Evolutionary conservation across 202 grass and related monocot genomes (phyloP), one percentile per base, ranked within the genome.

Genomic region (Zoysia matrella): DNA sequence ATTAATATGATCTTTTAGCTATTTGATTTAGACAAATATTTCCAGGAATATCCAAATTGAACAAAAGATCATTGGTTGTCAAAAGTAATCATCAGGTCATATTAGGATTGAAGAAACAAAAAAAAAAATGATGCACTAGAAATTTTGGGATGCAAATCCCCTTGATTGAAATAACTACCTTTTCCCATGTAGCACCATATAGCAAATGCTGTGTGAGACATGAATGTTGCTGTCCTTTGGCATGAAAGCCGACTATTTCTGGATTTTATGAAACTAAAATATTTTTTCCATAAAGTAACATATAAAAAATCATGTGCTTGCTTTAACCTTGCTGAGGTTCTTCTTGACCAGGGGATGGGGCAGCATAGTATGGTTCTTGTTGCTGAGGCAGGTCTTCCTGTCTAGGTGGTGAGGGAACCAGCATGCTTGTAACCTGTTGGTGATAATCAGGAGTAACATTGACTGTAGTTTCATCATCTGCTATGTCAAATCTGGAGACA

Each of bases 401-500:
- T 40, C 42, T 83, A 78, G 74, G 83, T 51, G 88, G 88, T 22
- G 90, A 93, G 64, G 86, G 88, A 75, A 82, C 10, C 41, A 93
- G 78, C 16, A 39, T 83, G 76, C 81, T 87, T 60, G 86, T 86
- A 81, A 89, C 81, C 41, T 91, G 69, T 70, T 74, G 83, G 60
- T 89, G 69, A 52, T 77, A 85, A 49, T 86, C 79, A 39, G 83
- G 85, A 73, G 73, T 89, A 57, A 91, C 49, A 85, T 94, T 83
- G 57, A 94, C 64, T 13, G 82, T 91, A 2, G 83, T 91, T 15
- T 94, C 95, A 50, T 98, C 95, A 80, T 93, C 92, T 87, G 89
- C 89, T 65, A 93, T 90, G 83, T 98, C 92, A 91, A 98, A 98
- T 77, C 92, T 98, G 65, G 60, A 77, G 68, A 71, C 74, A 81